Evolutionary conservation across 2,329 filamentous ascomycete genomes (phyloP).

Genomic region (Coniochaeta prunicola): DNA sequence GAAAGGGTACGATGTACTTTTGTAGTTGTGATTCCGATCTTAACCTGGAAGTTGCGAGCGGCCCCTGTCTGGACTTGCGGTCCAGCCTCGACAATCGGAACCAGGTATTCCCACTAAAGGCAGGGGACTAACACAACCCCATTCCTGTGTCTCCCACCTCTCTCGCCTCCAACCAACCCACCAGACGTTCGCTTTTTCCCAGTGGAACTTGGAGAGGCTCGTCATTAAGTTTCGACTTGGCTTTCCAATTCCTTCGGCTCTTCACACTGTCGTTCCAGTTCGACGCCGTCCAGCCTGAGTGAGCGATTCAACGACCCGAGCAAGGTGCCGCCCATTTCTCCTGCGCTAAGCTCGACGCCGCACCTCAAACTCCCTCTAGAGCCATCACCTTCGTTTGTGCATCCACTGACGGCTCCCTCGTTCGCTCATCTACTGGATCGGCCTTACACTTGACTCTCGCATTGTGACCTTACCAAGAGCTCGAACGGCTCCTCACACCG

Average conservation of each 20-base stretch:
- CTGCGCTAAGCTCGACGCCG: neutral
- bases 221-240: neutral
- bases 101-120: neutral
- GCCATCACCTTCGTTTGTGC: neutral
- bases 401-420: neutral
- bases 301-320: neutral
- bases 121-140: neutral
- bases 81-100: neutral
- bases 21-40: neutral
- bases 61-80: neutral
- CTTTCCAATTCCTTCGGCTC: neutral
- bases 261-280: neutral
- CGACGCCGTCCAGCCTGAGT: neutral
- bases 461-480: neutral
- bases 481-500: neutral
- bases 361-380: neutral
- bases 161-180: neutral
- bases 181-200: neutral
- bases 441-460: neutral
- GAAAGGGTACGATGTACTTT: neutral
- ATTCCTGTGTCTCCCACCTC: neutral
- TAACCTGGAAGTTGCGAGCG: neutral
- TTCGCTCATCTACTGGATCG: neutral
- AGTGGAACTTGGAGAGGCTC: neutral
- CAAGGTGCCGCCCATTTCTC: neutral